Percentiles rank a stretch among this genome's conserved stretches.
phyloP scores from a whole-genome alignment of 352 stramenopile species.

The Pythium folliculosum region DNA sequence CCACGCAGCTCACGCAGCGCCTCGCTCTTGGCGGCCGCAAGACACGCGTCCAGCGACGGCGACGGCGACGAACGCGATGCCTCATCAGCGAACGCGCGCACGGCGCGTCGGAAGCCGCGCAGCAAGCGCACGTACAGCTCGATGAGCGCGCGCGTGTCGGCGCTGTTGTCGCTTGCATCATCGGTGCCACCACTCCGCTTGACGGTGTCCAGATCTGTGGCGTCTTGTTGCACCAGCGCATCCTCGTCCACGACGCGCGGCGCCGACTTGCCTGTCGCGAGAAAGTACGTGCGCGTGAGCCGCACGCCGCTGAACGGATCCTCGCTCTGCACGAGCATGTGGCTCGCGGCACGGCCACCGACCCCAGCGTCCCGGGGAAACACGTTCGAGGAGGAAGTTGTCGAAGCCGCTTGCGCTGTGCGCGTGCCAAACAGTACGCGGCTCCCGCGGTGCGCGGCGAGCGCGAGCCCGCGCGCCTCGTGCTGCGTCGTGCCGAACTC shows the following conservation, averaged over 20 bases:
- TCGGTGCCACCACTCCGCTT: background rate
- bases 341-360: conserved; percentile 35
- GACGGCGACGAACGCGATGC: no score
- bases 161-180: conserved; percentile 3
- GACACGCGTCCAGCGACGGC: background rate
- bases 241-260: conserved; percentile 59
- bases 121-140: conserved; percentile 44
- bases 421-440: conserved; percentile 66
- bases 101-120: conserved; percentile 37
- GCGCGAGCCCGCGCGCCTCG: conserved; percentile 38
- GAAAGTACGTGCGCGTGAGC: conserved; percentile 67
- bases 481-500: conserved; percentile 81
- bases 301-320: conserved; percentile 73
- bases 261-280: conserved; percentile 57
- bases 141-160: conserved; percentile 39
- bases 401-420: conserved; percentile 28
- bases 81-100: conserved; percentile 24
- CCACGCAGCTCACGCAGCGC: conserved; percentile 12
- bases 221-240: conserved; percentile 42
- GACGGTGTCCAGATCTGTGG: no score
- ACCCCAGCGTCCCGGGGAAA: conserved; percentile 40
- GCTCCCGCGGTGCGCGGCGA: conserved; percentile 38
- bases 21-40: conserved; percentile 8
- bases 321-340: conserved; percentile 71
- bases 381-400: conserved; percentile 39